Base-by-base conservation (phyloP, 345 rosid genomes). In the Sisymbrium irio region DNA sequence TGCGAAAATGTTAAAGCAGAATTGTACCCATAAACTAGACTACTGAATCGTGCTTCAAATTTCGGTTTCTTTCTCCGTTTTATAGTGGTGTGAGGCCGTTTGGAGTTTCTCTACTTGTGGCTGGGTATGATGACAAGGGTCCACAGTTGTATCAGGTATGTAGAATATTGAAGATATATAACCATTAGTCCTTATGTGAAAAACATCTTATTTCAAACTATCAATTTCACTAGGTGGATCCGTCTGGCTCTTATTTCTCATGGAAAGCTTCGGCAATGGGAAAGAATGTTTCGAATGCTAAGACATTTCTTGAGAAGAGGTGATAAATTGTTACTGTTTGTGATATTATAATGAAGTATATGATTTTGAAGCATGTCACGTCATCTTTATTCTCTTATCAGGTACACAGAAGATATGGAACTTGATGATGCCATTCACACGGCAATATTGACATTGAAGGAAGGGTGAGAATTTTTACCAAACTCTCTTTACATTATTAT, bases 211-310 rank as follows among this genome's bases (percentile, higher is more conserved):
- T 32, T 45, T 25, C 39, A 42, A 50, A 5, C n/a, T 20, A 33
- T 61, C 39, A 1, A 53, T 32, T 53, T 33, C 25, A 57, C 15
- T 71, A 95, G 99, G 98, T 95, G 66, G 99, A 95, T 69, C 99
- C 99, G 25, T 95, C 98, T 61, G 98, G 99, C 72, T 95, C 99
- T 15, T 95, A 95, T 82, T 95, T 95, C 86, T 95, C 99, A 6
- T 95, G 99, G 99, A 95, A 95, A 82, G 99, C 99, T 58, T 95
- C 97, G 1, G 99, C 98, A 13, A 92, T 95, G 99, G 99, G 99
- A 50, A 95, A 95, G 78, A 95, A 95, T 77, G 99, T 95, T 59
- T 92, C 98, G 4, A 95, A 95, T 84, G 99, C 99, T 15, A 95
- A 95, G 79, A 89, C 98, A 36, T 92, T 92, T 79, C 98, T 95